phyloP scores from a whole-genome alignment of 768 basidiomycete genomes.

The Porphyrellus cyaneotinctus region DNA sequence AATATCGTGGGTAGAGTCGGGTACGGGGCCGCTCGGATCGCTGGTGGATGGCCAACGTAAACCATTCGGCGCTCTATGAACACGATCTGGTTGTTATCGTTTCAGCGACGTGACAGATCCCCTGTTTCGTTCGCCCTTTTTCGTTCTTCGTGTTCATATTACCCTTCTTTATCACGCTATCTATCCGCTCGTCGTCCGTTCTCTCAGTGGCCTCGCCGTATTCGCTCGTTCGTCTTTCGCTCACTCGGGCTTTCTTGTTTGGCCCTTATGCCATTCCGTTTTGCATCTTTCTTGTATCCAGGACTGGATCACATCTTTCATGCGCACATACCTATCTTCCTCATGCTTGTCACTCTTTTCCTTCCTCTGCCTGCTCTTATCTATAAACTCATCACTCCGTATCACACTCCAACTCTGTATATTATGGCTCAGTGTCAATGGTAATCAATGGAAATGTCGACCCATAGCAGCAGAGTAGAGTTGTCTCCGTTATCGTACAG shows the following conservation, averaged over 20 bases:
- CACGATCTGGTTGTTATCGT: slow-evolving; percentile 10
- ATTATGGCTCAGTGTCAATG: slow-evolving; percentile 1
- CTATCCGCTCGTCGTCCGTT: slow-evolving; percentile 4
- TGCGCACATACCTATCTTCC: not conserved
- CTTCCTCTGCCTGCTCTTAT: not conserved
- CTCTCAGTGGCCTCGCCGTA: not conserved
- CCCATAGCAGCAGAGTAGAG: not conserved
- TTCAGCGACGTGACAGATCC: slow-evolving; percentile 5
- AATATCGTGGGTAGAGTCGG: slow-evolving; percentile 66
- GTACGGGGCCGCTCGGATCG: slow-evolving; percentile 71
- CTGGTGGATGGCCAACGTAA: slow-evolving; percentile 75
- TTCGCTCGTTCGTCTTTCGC: slow-evolving; percentile 7
- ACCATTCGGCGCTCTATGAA: not conserved
- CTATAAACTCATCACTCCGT: slow-evolving; percentile 1
- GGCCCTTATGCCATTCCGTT: slow-evolving; percentile 1
- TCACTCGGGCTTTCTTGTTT: not conserved
- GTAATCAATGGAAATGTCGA: not conserved
- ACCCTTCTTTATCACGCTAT: slow-evolving; percentile 17
- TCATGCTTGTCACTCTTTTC: slow-evolving; percentile 11
- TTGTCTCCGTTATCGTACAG: slow-evolving; percentile 19
- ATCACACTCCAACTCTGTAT: slow-evolving; percentile 3
- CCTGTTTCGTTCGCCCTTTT: not conserved
- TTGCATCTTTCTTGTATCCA: slow-evolving; percentile 3
- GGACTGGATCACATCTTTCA: slow-evolving; percentile 11
- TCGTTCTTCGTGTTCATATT: slow-evolving; percentile 18